phyloP scores from a whole-genome alignment of 805 yeast genomes.

The Metschnikowia chrysomelidarum region DNA sequence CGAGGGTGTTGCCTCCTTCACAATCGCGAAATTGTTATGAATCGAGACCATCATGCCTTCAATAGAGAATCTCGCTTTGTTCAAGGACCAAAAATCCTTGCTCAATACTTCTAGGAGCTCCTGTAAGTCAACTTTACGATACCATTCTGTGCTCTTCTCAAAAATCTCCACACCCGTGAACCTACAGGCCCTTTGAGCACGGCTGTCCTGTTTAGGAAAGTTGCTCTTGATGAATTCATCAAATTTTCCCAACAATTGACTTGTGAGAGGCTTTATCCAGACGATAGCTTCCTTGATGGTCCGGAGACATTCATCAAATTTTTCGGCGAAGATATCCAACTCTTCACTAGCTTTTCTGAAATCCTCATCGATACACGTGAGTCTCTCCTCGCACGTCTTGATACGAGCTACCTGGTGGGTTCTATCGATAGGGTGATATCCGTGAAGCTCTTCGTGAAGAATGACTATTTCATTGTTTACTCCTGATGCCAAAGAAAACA shows the following conservation, averaged over 20 bases:
- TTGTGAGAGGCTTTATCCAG: background rate
- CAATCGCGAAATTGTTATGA: conserved; percentile 1
- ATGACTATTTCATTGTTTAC: conserved; percentile 5
- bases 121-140: background rate
- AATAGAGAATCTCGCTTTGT: background rate
- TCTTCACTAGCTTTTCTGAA: conserved; percentile 1
- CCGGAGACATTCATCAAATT: background rate
- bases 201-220: too few species aligned
- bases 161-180: conserved; percentile 8
- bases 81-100: conserved; percentile 6
- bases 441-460: conserved; percentile 2
- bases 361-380: conserved; percentile 2
- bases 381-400: background rate
- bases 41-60: background rate
- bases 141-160: conserved; percentile 2
- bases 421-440: background rate
- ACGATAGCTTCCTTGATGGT: background rate
- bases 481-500: conserved; percentile 8
- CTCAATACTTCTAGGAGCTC: conserved; percentile 1
- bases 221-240: too few species aligned
- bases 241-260: background rate
- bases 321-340: background rate
- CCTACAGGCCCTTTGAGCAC: too few species aligned
- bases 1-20: too few species aligned
- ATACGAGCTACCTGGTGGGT: background rate